These are phyloP conservation scores for Trichoderma sp. DNA, from an alignment of 2,329 filamentous ascomycete genomes.

Conservation along the genomic window DNA sequence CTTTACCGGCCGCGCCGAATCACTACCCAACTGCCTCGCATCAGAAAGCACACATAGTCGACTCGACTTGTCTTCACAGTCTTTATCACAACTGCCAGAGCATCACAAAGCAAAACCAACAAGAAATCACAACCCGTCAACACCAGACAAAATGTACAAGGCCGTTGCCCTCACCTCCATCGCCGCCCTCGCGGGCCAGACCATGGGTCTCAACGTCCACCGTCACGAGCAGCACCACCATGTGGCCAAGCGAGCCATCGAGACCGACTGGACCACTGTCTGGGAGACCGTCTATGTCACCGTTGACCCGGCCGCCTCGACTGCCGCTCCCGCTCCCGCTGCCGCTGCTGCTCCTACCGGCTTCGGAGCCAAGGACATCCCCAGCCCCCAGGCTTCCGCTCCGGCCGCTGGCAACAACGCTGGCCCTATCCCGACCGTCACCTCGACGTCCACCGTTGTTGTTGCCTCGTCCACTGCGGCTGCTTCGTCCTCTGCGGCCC, in stretches of 20 bases:
- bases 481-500: slow-evolving; percentile 17
- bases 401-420: slow-evolving; percentile 1
- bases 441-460: slow-evolving; percentile 12
- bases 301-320: slow-evolving; percentile 32
- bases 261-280: slow-evolving; percentile 48
- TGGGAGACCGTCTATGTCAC: slow-evolving; percentile 45
- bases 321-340: slow-evolving; percentile 18
- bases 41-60: slow-evolving; percentile 11
- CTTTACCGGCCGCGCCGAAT: slow-evolving; percentile 43
- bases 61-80: slow-evolving; percentile 16
- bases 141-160: slow-evolving; percentile 47
- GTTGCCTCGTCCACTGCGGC: slow-evolving; percentile 20
- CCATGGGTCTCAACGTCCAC: slow-evolving; percentile 48
- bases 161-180: slow-evolving; percentile 47
- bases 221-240: slow-evolving; percentile 43
- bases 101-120: not conserved
- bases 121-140: slow-evolving; percentile 24
- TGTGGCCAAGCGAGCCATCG: slow-evolving; percentile 40
- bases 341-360: slow-evolving; percentile 20
- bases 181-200: slow-evolving; percentile 49
- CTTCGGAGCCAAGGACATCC: slow-evolving; percentile 22
- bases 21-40: not conserved
- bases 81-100: not conserved
- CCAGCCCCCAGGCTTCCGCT: not conserved
- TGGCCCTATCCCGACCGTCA: not conserved